A percentile compares a stretch with the other conserved stretches of the same genome.
Conservation (phyloP, 2,329 filamentous ascomycete genomes). For the Coniochaeta sp. region DNA sequence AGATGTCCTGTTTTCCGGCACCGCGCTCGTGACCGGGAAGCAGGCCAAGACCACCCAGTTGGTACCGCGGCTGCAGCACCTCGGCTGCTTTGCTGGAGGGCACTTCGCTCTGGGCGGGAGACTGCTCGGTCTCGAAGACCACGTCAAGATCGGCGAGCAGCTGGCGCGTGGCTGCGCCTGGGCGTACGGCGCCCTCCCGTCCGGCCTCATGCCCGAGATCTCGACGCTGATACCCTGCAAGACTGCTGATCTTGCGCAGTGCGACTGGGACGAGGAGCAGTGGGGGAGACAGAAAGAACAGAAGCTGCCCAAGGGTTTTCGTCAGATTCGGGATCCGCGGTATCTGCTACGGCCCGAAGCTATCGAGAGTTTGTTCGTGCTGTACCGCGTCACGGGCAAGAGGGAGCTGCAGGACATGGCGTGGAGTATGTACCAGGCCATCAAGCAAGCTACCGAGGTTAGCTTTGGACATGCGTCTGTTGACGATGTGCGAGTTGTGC, state of each 20-base stretch:
- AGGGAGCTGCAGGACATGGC: constrained; percentile 33
- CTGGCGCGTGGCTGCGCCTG: constrained; percentile 47
- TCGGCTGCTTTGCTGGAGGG: constrained; percentile 34
- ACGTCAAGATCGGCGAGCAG: constrained; percentile 37
- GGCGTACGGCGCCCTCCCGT: constrained; percentile 42
- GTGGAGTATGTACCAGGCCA: constrained; percentile 40
- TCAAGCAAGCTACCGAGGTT: constrained; percentile 34
- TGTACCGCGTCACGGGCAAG: constrained; percentile 43
- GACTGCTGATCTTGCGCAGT: constrained; percentile 22
- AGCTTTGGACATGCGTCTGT: constrained; percentile 24
- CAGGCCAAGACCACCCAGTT: constrained; percentile 21
- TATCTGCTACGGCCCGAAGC: constrained; percentile 42
- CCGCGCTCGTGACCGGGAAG: constrained; percentile 14
- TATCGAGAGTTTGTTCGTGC: constrained; percentile 44
- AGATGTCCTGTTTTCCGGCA: constrained; percentile 54
- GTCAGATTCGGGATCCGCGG: constrained; percentile 35
- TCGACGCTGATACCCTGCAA: constrained; percentile 27
- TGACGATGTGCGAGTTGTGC: constrained; percentile 20
- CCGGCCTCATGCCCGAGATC: constrained; percentile 48
- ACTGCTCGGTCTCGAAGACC: constrained; percentile 23
- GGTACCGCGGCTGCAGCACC: constrained; percentile 29
- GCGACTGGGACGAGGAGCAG: constrained; percentile 21
- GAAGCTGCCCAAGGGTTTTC: constrained; percentile 47
- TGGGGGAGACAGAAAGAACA: constrained; percentile 21
- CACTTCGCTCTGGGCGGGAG: constrained; percentile 34